Base-by-base conservation (phyloP, 1,284 basidiomycete species). In the Boletus semigastroideus region DNA sequence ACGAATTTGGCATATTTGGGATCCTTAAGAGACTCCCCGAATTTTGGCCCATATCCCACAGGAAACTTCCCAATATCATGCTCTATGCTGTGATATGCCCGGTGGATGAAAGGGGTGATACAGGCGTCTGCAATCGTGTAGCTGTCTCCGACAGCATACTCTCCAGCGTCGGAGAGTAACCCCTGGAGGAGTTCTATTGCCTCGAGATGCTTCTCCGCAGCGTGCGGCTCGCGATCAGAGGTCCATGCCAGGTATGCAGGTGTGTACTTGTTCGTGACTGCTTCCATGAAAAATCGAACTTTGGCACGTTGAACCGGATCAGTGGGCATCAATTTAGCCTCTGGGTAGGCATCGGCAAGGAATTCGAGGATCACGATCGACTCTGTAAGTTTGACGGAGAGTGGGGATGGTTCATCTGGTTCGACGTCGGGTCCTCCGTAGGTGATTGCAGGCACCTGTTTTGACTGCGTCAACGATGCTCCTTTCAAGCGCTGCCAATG, bases 361-460 rank as follows among this genome's bases (percentile, higher is more conserved):
- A 86, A 83, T 62, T 86, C 83, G 49, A 86, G 68, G 48, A 86
- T 73, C 28, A 86, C 74, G 40, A 79, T 74, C 1, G 83, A 85
- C 63, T 87, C 84, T 27, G 79, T 74, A 51, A 87, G 67, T 66
- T 85, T 86, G 45, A 66, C 56, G 1, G 82, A 82, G 27, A 81
- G 76, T 0, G 80, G 75, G 16, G 82, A 80, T 1, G 83, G 84
- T 22, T 77, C 59, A 39, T 78, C 78, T 3, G 80, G 74, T 9
- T 74, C 56, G 5, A 74, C 75, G 16, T 33, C 61, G 5, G 83
- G 79, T 0, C 82, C 83, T 38, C 83, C 83, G 50, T 82, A 85
- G 2, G 80, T 71, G 38, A 84, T 66, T n/a, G 30, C 31, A 16
- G 19, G 43, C 14, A 33, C 31, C 31, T 33, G 14, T 33, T 33